Base-by-base conservation (phyloP, 306 rosid genomes). In the Styphnolobium japonicum region DNA sequence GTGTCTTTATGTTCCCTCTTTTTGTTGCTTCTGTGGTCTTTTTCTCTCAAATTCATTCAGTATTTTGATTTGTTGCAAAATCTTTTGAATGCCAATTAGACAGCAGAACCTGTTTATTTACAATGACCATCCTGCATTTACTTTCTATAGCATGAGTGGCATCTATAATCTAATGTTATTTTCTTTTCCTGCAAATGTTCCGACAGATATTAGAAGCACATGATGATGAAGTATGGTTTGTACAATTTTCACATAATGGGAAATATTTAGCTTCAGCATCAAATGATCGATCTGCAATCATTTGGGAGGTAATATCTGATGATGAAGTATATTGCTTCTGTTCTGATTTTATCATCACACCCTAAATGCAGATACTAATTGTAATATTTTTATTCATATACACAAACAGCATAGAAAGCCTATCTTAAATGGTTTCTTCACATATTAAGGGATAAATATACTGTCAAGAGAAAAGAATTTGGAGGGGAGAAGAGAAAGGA, bases 251-350 rank as follows among this genome's bases (percentile, higher is more conserved):
- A 40, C 96, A 93, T 73, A 77, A 90, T 73, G 98, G 99, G 51
- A 90, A 90, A 57, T 91, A 89, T 89, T 86, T 96, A 80, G 99
- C 99, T 75, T 93, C 99, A 67, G 89, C 99, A 43, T 96, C 99
- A 67, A 91, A 86, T 42, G 98, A 95, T 81, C 87, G 71, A 76
- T 85, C 96, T 68, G 90, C 97, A 61, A 90, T 95, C 57, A 90
- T 95, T 85, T 95, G 98, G 98, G 98, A 92, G 98, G 98, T 95
- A 87, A 85, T 57, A 16, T 75, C 62, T 40, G 67, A 58, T 49
- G 73, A 62, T 51, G 61, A 79, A 64, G 76, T 73, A 71, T 69
- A 71, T 63, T 63, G 15, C 67, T 23, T 43, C 70, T 65, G 77
- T 56, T 77, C 43, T 55, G 14, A 64, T 71, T 55, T 72, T 45